A percentile compares a stretch with the other conserved stretches of the same genome.
phyloP scores from a whole-genome alignment of 1,284 basidiomycete genomes.

The Ganoderma lingzhi region DNA sequence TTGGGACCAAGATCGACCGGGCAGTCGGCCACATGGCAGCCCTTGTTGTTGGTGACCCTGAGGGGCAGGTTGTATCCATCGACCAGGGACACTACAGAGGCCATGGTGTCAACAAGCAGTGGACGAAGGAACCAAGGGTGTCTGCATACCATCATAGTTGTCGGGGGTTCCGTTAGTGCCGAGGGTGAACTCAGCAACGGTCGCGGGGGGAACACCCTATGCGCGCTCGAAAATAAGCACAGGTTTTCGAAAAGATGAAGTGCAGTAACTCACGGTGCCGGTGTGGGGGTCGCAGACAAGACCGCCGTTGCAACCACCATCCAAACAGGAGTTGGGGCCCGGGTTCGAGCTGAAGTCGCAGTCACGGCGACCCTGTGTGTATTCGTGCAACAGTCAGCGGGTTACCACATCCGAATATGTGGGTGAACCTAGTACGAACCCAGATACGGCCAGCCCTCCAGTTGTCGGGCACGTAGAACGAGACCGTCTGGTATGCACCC shows the following conservation, averaged over 20 bases:
- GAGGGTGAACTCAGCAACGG: constrained; percentile 53
- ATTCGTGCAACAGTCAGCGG: neutral
- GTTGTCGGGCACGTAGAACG: constrained; percentile 46
- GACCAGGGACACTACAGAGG: constrained; percentile 36
- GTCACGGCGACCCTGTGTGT: constrained; percentile 48
- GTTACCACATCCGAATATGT: too few species aligned
- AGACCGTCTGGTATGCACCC: constrained; percentile 40
- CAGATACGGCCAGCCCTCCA: constrained; percentile 51
- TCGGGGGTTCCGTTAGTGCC: constrained; percentile 40
- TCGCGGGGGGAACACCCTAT: constrained; percentile 45
- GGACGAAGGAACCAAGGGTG: neutral
- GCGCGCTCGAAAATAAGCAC: neutral
- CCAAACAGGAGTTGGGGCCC: constrained; percentile 51
- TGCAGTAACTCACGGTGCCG: constrained; percentile 43
- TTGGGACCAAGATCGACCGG: constrained; percentile 51
- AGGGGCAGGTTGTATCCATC: constrained; percentile 54
- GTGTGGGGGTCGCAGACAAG: constrained; percentile 49
- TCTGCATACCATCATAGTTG: constrained; percentile 48
- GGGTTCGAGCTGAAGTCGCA: constrained; percentile 52
- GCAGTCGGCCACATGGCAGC: constrained; percentile 52
- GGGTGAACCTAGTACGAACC: constrained; percentile 33
- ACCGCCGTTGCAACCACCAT: constrained; percentile 58
- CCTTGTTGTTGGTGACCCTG: constrained; percentile 49
- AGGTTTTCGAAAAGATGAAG: constrained; percentile 1
- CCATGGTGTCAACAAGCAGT: neutral